Conservation (phyloP, 441 rosid species). For the Populus hybrid region DNA sequence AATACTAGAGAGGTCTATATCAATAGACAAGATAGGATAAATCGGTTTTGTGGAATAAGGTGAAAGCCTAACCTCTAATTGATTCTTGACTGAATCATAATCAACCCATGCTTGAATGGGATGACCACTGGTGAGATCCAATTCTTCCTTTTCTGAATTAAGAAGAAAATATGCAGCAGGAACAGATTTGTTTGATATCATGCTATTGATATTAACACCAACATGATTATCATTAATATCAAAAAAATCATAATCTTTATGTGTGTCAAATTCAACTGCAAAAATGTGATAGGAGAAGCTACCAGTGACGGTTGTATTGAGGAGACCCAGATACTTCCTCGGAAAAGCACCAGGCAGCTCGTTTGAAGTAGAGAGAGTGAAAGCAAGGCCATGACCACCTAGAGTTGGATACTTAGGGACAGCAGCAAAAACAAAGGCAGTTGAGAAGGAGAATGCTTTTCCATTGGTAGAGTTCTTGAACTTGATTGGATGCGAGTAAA, state of each 20-base stretch:
- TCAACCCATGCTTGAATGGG: slow-evolving; percentile 67
- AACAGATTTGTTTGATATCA: slow-evolving; percentile 43
- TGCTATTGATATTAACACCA: slow-evolving; percentile 71
- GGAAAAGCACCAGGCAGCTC: slow-evolving; percentile 39
- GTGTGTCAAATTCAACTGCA: slow-evolving; percentile 79
- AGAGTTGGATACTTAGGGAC: slow-evolving; percentile 59
- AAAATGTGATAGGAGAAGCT: slow-evolving; percentile 49
- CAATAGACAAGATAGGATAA: slow-evolving; percentile 46
- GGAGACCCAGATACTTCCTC: slow-evolving; percentile 78
- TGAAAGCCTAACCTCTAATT: slow-evolving; percentile 55
- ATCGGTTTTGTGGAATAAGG: slow-evolving; percentile 49
- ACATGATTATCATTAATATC: slow-evolving; percentile 74
- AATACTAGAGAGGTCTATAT: slow-evolving; percentile 47
- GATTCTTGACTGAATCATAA: slow-evolving; percentile 42
- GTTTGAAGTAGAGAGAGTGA: slow-evolving; percentile 45
- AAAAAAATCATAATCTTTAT: slow-evolving; percentile 62
- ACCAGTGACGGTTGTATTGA: slow-evolving; percentile 48
- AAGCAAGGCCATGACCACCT: slow-evolving; percentile 84
- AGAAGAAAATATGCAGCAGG: slow-evolving; percentile 37
- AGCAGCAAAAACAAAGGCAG: slow-evolving; percentile 53
- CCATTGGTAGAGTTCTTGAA: slow-evolving; percentile 46
- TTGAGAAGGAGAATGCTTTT: slow-evolving; percentile 55
- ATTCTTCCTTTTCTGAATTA: slow-evolving; percentile 8
- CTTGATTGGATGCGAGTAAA: slow-evolving; percentile 40
- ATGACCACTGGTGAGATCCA: slow-evolving; percentile 59